Evolutionary conservation across 139 green algal species (phyloP), one percentile per base, ranked within the genome.

Genomic region (Volvox africanus): DNA sequence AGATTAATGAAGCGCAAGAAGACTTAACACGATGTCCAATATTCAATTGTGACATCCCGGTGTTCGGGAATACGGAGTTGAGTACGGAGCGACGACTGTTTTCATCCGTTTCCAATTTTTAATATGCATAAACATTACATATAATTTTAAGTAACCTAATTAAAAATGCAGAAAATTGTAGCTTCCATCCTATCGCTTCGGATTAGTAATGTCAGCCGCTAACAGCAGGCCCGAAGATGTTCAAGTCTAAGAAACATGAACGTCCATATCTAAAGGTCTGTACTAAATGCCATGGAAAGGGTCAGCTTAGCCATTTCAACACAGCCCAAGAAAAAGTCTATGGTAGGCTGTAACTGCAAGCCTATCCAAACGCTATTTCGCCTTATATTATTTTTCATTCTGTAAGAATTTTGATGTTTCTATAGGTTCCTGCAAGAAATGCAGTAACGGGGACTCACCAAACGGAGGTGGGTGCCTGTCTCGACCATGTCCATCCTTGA

Each of bases 221-320:
- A 55, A 55, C 44, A 55, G 9, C 44, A 80, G 32, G 17, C 73
- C 17, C 73, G 61, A 88, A 78, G 9, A 55, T 80, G 65, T 80
- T 88, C 12, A 82, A 73, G 12, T 17, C 44, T 32, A 81, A 73
- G 6, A 79, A 89, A 50, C 83, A 20, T 2, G 37, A 32, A 0
- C 44, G 84, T 0, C 84, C 84, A 32, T 89, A 89, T 20, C 44
- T 89, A 0, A 89, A 89, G 16, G 37, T 89, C 1, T 89, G 84
- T 71, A 89, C 84, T 2, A 82, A 89, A 33, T 89, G 84, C 26
- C 84, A 89, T 61, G 84, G 84, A 22, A 89, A 89, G 18, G 84
- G 84, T 20, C 69, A 82, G 36, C 68, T 82, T 0, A 69, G 33
- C 0, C 65, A 89, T 44, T 89, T 82, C n/a, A 89, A 81, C 20